Percentiles rank a stretch among this genome's conserved stretches.
phyloP scores from a whole-genome alignment of 2,329 filamentous ascomycete genomes.

The Fusarium sp. region DNA sequence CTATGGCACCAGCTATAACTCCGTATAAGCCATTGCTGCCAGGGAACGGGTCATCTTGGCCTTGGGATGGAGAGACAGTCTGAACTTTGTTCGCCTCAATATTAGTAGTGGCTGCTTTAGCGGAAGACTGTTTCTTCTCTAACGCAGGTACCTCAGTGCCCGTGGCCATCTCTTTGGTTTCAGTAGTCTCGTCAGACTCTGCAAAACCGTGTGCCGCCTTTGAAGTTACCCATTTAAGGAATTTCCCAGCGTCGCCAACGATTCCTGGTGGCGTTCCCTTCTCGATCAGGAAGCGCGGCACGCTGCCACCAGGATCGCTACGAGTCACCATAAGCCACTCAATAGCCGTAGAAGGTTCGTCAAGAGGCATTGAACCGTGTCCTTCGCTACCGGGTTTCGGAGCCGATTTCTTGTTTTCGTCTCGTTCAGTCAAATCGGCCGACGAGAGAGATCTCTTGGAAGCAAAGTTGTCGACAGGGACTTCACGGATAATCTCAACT shows the following conservation, averaged over 20 bases:
- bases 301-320: constrained; percentile 87
- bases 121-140: constrained; percentile 6
- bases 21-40: constrained; percentile 64
- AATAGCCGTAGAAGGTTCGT: constrained; percentile 60
- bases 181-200: constrained; percentile 31
- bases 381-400: constrained; percentile 25
- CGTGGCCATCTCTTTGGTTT: constrained; percentile 6
- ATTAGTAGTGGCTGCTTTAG: constrained; percentile 6
- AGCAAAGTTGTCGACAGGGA: constrained; percentile 65
- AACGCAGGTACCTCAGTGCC: constrained; percentile 3
- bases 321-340: constrained; percentile 96
- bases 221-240: constrained; percentile 76
- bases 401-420: constrained; percentile 43
- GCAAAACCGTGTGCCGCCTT: constrained; percentile 53
- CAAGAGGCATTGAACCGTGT: constrained; percentile 24
- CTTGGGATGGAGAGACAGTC: constrained; percentile 24
- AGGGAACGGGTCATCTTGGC: constrained; percentile 49
- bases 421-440: constrained; percentile 43
- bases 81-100: constrained; percentile 50
- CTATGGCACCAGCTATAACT: constrained; percentile 65
- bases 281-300: constrained; percentile 92
- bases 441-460: constrained; percentile 50
- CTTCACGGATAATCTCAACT: constrained; percentile 88
- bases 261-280: constrained; percentile 86
- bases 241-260: constrained; percentile 81